A percentile compares a stretch with the other conserved stretches of the same genome.
phyloP scores from a whole-genome alignment of 768 basidiomycete species.

The Kwoniella bestiolae region DNA sequence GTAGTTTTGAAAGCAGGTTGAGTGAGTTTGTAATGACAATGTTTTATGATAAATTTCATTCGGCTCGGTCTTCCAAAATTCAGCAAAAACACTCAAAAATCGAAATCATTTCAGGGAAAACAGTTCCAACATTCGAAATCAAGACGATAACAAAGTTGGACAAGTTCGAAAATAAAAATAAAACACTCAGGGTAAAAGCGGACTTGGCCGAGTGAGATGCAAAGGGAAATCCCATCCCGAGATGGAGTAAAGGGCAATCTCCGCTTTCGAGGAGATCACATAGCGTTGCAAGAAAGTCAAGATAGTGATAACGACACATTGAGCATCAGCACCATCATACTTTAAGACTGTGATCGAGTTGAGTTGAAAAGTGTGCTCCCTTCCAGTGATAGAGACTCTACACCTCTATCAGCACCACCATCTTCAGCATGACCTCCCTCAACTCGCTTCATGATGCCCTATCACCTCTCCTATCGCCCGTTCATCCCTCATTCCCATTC shows the following conservation, averaged over 20 bases:
- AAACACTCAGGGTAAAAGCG: neutral
- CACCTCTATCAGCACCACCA: neutral
- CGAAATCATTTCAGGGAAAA: neutral
- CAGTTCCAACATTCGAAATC: neutral
- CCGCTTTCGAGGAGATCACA: neutral
- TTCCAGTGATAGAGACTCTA: neutral
- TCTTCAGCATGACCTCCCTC: constrained; percentile 3
- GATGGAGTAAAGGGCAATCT: neutral
- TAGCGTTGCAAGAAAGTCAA: neutral
- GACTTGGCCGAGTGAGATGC: neutral
- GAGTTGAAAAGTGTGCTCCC: neutral
- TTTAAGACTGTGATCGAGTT: no score
- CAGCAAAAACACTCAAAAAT: constrained; percentile 1
- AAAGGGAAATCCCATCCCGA: neutral
- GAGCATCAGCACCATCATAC: no score
- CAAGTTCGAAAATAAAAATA: neutral
- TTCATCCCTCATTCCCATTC: constrained; percentile 40
- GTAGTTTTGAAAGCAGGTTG: neutral
- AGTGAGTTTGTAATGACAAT: neutral
- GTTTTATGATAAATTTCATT: neutral
- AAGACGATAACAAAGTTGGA: neutral
- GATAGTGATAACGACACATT: neutral
- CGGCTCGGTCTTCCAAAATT: constrained; percentile 3
- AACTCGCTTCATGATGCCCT: constrained; percentile 13
- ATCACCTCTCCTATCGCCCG: constrained; percentile 20